phyloP scores from a whole-genome alignment of 192 early-diverging fungal species.

The Linnemannia exigua region DNA sequence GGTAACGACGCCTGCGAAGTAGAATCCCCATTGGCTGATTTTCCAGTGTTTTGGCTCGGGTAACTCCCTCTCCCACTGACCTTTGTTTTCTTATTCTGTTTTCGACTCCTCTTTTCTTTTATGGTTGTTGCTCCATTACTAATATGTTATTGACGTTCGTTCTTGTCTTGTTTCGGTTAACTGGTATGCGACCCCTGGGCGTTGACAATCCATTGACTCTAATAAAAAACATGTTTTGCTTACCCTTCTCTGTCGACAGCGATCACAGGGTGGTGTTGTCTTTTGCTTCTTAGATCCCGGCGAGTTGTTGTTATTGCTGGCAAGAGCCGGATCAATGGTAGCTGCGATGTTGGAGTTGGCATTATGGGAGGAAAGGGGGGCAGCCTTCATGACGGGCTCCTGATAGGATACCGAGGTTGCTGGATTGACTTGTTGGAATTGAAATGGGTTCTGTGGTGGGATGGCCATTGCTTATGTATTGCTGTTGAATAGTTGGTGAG shows the following conservation, averaged over 20 bases:
- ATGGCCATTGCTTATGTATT: constrained; percentile 15
- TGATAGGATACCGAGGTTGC: constrained; percentile 8
- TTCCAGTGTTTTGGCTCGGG: constrained; percentile 8
- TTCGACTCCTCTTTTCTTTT: background rate
- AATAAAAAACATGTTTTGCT: background rate
- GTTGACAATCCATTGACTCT: background rate
- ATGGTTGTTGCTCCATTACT: background rate
- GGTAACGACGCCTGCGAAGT: background rate
- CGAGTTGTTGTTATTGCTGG: background rate
- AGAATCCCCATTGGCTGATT: constrained; percentile 1
- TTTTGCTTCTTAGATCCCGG: constrained; percentile 48
- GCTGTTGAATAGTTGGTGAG: background rate
- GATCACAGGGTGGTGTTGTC: constrained; percentile 47
- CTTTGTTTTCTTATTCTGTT: background rate
- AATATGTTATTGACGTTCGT: background rate
- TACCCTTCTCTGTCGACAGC: constrained; percentile 51
- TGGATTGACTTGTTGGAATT: constrained; percentile 31
- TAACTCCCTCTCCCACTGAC: background rate
- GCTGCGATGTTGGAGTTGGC: background rate
- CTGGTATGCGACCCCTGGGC: background rate
- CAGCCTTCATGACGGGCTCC: constrained; percentile 9
- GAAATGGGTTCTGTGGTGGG: constrained; percentile 29
- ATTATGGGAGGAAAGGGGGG: background rate
- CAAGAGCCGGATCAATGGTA: background rate
- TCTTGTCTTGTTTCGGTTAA: background rate